Evolutionary conservation across 768 basidiomycete species (phyloP).

Genomic region (Collybia nuda): DNA sequence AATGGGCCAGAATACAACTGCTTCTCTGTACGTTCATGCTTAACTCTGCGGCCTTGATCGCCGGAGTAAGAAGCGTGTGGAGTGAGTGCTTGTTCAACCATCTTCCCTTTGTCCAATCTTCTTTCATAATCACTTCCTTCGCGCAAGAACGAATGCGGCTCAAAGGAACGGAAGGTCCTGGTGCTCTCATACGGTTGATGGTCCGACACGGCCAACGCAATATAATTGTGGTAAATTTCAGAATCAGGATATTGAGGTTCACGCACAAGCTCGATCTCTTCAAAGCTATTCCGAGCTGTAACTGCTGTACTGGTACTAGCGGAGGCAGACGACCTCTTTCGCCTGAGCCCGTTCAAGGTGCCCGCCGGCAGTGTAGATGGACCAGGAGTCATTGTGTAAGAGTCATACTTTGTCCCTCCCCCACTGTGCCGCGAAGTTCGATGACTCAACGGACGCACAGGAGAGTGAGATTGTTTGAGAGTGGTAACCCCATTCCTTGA

Average conservation of each 20-base stretch:
- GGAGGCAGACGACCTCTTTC: slow-evolving; percentile 21
- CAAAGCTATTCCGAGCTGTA: slow-evolving; percentile 3
- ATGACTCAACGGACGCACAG: no score
- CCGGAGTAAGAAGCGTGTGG: slow-evolving; percentile 1
- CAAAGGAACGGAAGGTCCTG: neutral
- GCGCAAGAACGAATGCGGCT: slow-evolving; percentile 2
- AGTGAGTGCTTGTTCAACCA: slow-evolving; percentile 8
- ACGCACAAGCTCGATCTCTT: slow-evolving; percentile 6
- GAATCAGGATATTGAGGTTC: neutral
- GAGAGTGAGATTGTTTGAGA: neutral
- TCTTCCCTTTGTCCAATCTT: slow-evolving; percentile 22
- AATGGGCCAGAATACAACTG: slow-evolving; percentile 28
- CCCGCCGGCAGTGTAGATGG: neutral
- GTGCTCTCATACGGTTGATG: neutral
- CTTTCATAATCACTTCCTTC: slow-evolving; percentile 1
- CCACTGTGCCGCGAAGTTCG: neutral
- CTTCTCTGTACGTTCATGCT: slow-evolving; percentile 14
- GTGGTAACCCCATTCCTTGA: neutral
- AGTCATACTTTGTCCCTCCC: neutral
- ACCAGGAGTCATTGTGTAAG: neutral
- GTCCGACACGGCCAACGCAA: no score
- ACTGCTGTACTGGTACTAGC: slow-evolving; percentile 11
- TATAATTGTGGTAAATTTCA: neutral
- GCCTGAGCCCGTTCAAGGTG: slow-evolving; percentile 15
- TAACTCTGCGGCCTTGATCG: slow-evolving; percentile 10